Base-by-base conservation (phyloP, 495 filamentous ascomycete species). In the Trichoderma asperelloides region DNA sequence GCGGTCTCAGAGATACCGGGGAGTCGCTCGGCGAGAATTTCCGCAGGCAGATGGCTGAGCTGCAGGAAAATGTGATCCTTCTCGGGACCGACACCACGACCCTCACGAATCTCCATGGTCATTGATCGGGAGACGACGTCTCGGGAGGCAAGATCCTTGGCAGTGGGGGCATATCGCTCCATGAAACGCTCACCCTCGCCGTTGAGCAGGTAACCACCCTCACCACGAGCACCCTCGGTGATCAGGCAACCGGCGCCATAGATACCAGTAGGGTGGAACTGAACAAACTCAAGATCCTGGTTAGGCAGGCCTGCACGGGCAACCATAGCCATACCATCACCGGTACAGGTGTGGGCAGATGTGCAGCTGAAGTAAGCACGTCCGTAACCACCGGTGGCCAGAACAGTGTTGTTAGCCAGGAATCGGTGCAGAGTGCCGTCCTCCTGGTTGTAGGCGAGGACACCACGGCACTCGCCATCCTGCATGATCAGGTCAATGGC, bases 221-320 rank as follows among this genome's bases (percentile, higher is more conserved):
- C 95, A 80, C 95, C 95, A 83, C 95, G 91, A 71, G 95, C 92
- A 71, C 95, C 95, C 81, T 98, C 94, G 49, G 95, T 98, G 75
- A 98, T 98, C 84, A 98, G 80, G 80, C 94, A 97, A 71, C 95
- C 95, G 70, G 95, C 95, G 77, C 95, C 95, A 79, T 98, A 98
- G 81, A 98, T 98, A 82, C 95, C 95, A 65, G 95, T 97, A 28
- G 95, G 95, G 80, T 98, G 95, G 87, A 98, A 98, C 82, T 98
- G 95, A 70, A 98, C 95, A 81, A 98, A 98, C 80, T 98, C 95
- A 73, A 98, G 85, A 86, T 98, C 95, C 82, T 98, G 95, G 84
- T 97, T 96, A 66, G 95, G 95, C 41, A 98, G 90, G 76, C 95
- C 95, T 67, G 95, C 95, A 79, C 95, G 92, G 70, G 95, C 89